phyloP scores from a whole-genome alignment of 306 rosid species.

The Dicorynia guianensis region DNA sequence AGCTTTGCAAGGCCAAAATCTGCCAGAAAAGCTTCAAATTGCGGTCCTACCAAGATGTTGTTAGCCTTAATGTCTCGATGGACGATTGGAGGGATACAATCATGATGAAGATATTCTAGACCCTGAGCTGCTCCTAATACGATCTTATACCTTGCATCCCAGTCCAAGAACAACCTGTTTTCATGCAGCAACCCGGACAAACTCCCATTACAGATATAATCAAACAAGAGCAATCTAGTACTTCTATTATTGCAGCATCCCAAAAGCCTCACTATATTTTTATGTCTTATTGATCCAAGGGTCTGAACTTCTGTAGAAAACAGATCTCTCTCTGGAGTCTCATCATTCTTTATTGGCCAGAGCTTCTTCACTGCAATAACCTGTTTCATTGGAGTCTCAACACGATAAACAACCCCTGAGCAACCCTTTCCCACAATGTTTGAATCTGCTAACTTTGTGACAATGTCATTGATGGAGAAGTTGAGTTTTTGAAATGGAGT shows the following conservation, averaged over 20 bases:
- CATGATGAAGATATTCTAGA: conserved; percentile 94
- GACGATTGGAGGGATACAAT: conserved; percentile 86
- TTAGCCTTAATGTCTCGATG: conserved; percentile 88
- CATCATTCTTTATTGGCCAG: conserved; percentile 73
- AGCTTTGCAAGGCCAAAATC: conserved; percentile 94
- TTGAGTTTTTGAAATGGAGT: conserved; percentile 90
- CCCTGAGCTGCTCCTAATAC: conserved; percentile 89
- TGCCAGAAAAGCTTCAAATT: conserved; percentile 82
- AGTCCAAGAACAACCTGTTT: conserved; percentile 84
- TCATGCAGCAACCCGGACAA: conserved; percentile 78
- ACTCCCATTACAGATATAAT: conserved; percentile 88
- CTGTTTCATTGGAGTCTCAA: conserved; percentile 88
- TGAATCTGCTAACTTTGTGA: conserved; percentile 73
- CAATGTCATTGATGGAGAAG: conserved; percentile 75
- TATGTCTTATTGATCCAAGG: conserved; percentile 92
- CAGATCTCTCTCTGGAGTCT: conserved; percentile 69
- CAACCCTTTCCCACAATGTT: conserved; percentile 87
- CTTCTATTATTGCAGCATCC: conserved; percentile 85
- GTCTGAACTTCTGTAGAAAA: conserved; percentile 85
- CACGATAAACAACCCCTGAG: conserved; percentile 88
- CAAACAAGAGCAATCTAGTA: conserved; percentile 84
- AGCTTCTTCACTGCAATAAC: conserved; percentile 92
- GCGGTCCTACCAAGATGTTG: conserved; percentile 91
- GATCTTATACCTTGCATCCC: conserved; percentile 94
- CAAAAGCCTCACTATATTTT: conserved; percentile 86